These are phyloP conservation scores for Solanum tarijense DNA, from an alignment of 257 asterid species.

Conservation along the genomic window DNA sequence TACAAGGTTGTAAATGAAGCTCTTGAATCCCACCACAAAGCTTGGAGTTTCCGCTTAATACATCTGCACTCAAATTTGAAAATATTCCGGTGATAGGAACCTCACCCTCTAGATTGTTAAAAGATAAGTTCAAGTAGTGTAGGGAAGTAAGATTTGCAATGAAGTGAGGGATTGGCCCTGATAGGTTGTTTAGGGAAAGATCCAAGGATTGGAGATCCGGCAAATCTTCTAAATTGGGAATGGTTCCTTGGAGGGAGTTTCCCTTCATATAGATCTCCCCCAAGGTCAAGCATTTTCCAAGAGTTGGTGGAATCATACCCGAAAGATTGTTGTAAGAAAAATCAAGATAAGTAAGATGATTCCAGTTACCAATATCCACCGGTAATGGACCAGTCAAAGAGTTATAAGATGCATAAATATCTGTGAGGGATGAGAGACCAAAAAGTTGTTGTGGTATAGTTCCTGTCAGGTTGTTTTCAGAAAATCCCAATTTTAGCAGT, in stretches of 20 bases:
- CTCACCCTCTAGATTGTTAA: conserved; percentile 33
- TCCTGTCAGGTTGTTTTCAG: conserved; percentile 36
- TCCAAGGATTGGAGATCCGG: conserved; percentile 21
- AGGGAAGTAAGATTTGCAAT: conserved; percentile 13
- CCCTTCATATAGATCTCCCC: neutral
- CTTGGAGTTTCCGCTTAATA: conserved; percentile 15
- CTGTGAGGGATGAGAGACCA: conserved; percentile 14
- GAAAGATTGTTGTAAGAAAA: neutral
- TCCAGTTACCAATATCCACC: neutral
- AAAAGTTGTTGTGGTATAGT: conserved; percentile 26
- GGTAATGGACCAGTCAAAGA: neutral
- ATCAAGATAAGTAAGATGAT: neutral
- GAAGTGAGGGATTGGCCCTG: conserved; percentile 24
- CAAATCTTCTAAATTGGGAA: conserved; percentile 16
- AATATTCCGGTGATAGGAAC: conserved; percentile 27
- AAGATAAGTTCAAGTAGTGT: conserved; percentile 25
- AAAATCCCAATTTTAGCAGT: conserved; percentile 15
- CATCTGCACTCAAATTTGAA: conserved; percentile 7
- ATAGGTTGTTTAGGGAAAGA: conserved; percentile 28
- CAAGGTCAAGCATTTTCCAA: neutral
- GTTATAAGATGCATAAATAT: conserved; percentile 19
- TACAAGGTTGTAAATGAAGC: conserved; percentile 24
- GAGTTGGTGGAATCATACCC: neutral
- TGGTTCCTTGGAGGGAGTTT: neutral
- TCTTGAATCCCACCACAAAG: conserved; percentile 32